phyloP scores from a whole-genome alignment of 1,284 basidiomycete species.

The Xanthoconium separans region DNA sequence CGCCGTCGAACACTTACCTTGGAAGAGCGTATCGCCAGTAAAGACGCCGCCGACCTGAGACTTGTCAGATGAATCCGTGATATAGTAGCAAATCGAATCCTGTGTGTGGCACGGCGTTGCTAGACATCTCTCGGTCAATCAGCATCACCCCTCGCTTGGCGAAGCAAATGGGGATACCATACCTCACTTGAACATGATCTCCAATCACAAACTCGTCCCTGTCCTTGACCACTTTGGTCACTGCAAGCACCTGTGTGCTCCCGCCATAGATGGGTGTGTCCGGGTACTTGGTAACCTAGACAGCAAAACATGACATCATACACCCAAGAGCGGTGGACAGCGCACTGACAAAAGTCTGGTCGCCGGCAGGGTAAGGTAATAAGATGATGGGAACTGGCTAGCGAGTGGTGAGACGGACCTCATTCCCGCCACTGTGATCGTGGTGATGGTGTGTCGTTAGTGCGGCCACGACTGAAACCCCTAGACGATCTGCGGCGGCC shows the following conservation, averaged over 20 bases:
- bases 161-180: constrained; percentile 15
- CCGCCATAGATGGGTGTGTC: constrained; percentile 83
- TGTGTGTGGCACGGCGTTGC: constrained; percentile 97
- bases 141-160: neutral
- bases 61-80: constrained; percentile 54
- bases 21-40: constrained; percentile 95
- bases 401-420: constrained; percentile 42
- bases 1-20: constrained; percentile 20
- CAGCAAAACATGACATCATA: constrained; percentile 7
- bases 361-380: constrained; percentile 7
- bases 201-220: constrained; percentile 75
- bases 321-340: neutral
- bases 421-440: constrained; percentile 90
- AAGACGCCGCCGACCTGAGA: constrained; percentile 78
- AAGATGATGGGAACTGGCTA: constrained; percentile 6
- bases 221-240: constrained; percentile 78
- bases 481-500: constrained; percentile 62
- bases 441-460: constrained; percentile 89
- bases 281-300: constrained; percentile 62
- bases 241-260: constrained; percentile 64
- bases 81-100: constrained; percentile 92
- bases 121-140: constrained; percentile 56
- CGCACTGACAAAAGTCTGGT: constrained; percentile 55
- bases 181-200: constrained; percentile 72
- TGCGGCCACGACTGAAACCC: constrained; percentile 70